Percentiles rank a stretch among this genome's conserved stretches.
Conservation (phyloP, 2,329 filamentous ascomycete genomes). For the Phyllosticta citrichinensis region DNA sequence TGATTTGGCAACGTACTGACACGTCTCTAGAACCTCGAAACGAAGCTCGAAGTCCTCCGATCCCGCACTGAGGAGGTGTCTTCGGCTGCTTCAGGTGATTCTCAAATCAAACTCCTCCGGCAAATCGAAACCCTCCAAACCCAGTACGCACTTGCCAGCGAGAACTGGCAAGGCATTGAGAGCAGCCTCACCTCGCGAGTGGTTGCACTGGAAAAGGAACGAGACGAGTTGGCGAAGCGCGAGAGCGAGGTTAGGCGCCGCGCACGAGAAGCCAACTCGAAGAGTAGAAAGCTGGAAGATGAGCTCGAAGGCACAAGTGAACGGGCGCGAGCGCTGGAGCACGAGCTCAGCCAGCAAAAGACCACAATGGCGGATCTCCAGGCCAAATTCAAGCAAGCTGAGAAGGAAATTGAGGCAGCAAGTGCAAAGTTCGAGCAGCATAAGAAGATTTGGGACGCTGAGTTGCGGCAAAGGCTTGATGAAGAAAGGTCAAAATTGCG, state of each 20-base stretch:
- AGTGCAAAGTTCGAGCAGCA: slow-evolving; percentile 48
- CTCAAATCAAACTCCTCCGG: slow-evolving; percentile 78
- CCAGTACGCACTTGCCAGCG: slow-evolving; percentile 86
- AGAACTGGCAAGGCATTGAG: slow-evolving; percentile 97
- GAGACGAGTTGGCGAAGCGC: slow-evolving; percentile 71
- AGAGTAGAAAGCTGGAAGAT: slow-evolving; percentile 62
- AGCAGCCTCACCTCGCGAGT: slow-evolving; percentile 70
- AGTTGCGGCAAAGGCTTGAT: slow-evolving; percentile 49
- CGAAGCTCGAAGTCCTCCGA: slow-evolving; percentile 80
- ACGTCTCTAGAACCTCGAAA: slow-evolving; percentile 58
- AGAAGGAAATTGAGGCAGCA: slow-evolving; percentile 53
- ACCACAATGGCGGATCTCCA: slow-evolving; percentile 53
- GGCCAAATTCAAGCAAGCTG: slow-evolving; percentile 51
- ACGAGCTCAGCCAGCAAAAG: slow-evolving; percentile 52
- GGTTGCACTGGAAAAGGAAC: slow-evolving; percentile 73
- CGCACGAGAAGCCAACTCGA: slow-evolving; percentile 69
- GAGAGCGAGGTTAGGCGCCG: slow-evolving; percentile 86
- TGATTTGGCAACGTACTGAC: slow-evolving; percentile 17
- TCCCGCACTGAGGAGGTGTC: slow-evolving; percentile 80
- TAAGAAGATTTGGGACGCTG: slow-evolving; percentile 48
- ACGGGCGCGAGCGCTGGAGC: slow-evolving; percentile 53
- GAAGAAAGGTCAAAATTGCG: slow-evolving; percentile 55
- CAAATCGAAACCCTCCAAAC: slow-evolving; percentile 94
- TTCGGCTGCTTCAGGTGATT: slow-evolving; percentile 69
- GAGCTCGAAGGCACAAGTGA: slow-evolving; percentile 65